These are phyloP conservation scores for Cladorrhinum sp. DNA, from an alignment of 2,329 filamentous ascomycete species.

Conservation along the genomic window DNA sequence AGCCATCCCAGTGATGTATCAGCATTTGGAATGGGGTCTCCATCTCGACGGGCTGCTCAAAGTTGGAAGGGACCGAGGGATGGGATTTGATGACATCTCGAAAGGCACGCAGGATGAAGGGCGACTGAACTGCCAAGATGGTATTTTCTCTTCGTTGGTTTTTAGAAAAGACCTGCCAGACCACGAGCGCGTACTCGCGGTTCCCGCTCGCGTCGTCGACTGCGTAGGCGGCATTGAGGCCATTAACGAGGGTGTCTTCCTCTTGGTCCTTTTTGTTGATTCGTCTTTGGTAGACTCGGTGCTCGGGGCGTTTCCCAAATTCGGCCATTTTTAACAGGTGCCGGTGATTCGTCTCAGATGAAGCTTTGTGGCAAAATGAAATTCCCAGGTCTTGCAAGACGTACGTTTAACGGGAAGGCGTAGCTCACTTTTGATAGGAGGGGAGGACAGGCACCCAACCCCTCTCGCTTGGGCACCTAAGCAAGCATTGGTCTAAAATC, in stretches of 20 bases:
- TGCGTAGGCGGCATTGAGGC: background rate
- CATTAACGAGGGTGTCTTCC: background rate
- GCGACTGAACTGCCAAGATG: constrained; percentile 1
- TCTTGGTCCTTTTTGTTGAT: background rate
- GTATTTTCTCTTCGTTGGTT: background rate
- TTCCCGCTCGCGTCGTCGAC: background rate
- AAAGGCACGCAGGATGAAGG: constrained; percentile 7
- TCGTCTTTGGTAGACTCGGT: background rate
- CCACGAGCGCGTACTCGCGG: constrained; percentile 3
- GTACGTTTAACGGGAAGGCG: too few species aligned
- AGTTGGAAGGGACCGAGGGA: background rate
- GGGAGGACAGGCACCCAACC: background rate
- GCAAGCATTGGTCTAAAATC: too few species aligned
- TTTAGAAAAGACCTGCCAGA: background rate
- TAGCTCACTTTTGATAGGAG: too few species aligned
- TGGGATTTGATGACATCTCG: constrained; percentile 1
- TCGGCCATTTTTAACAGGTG: background rate
- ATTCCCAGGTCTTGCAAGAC: too few species aligned
- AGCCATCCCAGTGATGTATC: constrained; percentile 5
- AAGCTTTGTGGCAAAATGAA: too few species aligned
- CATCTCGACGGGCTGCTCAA: background rate
- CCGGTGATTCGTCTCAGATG: too few species aligned
- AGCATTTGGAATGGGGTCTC: constrained; percentile 8
- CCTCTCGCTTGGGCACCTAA: background rate
- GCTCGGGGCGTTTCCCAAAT: background rate